Evolutionary conservation across 768 basidiomycete species (phyloP).

Genomic region (Pleurotus platypus): DNA sequence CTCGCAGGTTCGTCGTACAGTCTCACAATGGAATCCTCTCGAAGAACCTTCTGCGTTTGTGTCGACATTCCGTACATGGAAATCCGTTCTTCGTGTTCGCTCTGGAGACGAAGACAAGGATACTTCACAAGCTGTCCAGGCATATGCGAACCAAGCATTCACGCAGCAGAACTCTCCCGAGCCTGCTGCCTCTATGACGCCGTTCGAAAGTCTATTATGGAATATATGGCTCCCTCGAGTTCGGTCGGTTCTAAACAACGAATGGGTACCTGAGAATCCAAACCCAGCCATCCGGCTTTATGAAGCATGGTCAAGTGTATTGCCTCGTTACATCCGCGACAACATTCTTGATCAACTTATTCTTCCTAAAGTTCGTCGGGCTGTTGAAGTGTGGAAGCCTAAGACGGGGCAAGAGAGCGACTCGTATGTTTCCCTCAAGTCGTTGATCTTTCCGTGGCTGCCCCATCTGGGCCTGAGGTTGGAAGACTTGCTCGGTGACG

Average conservation of each 20-base stretch:
- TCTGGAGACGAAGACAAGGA: conserved; percentile 30
- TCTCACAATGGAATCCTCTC: conserved; percentile 81
- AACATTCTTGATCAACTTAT: conserved; percentile 96
- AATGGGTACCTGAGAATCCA: conserved; percentile 78
- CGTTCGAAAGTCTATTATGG: conserved; percentile 94
- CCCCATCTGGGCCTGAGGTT: conserved; percentile 81
- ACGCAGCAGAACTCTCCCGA: neutral
- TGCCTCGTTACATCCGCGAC: conserved; percentile 89
- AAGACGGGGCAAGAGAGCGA: conserved; percentile 35
- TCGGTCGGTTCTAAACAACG: conserved; percentile 92
- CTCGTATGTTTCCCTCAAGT: conserved; percentile 52
- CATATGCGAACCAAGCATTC: conserved; percentile 39
- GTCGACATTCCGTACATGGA: conserved; percentile 68
- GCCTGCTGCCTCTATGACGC: conserved; percentile 60
- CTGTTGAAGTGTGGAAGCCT: conserved; percentile 81
- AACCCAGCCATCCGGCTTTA: conserved; percentile 77
- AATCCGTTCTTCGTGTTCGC: conserved; percentile 60
- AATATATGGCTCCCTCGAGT: conserved; percentile 93
- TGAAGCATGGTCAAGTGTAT: conserved; percentile 82
- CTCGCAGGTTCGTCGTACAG: conserved; percentile 60
- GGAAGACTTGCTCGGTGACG: conserved; percentile 84
- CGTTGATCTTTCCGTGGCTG: conserved; percentile 94
- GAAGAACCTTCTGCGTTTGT: conserved; percentile 66
- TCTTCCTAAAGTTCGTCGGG: conserved; percentile 85
- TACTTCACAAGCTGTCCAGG: conserved; percentile 30